These are phyloP conservation scores for Oidium heveae DNA, from an alignment of 2,329 filamentous ascomycete species.

Conservation along the genomic window DNA sequence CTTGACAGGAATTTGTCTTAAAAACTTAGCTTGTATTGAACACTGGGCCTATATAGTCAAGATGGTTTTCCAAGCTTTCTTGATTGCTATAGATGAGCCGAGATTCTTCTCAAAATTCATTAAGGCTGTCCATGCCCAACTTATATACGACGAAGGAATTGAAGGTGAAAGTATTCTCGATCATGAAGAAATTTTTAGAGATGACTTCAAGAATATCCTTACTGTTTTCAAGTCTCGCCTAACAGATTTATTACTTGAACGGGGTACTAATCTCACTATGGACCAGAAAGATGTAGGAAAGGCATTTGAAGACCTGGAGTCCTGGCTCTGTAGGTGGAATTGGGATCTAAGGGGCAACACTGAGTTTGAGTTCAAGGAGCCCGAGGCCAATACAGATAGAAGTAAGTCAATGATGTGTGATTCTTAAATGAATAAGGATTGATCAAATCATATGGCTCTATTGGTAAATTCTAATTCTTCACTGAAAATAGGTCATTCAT, in stretches of 20 bases:
- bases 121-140: constrained; percentile 25
- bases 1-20: constrained; percentile 28
- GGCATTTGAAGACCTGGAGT: constrained; percentile 24
- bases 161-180: constrained; percentile 20
- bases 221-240: constrained; percentile 28
- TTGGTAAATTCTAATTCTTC: too few relatives aligned
- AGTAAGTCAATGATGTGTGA: too few relatives aligned
- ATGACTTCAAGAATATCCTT: constrained; percentile 22
- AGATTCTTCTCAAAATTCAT: constrained; percentile 22
- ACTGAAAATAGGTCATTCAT: too few relatives aligned
- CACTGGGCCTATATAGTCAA: constrained; percentile 34
- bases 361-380: neutral
- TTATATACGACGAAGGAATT: constrained; percentile 25
- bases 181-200: constrained; percentile 10
- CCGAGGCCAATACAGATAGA: too few relatives aligned
- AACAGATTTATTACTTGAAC: constrained; percentile 19
- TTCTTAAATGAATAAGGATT: too few relatives aligned
- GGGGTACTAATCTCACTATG: constrained; percentile 14
- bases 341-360: constrained; percentile 31
- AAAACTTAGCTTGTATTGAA: constrained; percentile 31
- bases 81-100: constrained; percentile 20
- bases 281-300: constrained; percentile 21
- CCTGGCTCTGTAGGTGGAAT: constrained; percentile 21
- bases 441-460: too few relatives aligned
- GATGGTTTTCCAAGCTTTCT: constrained; percentile 25